Evolutionary conservation across 768 basidiomycete species (phyloP), one percentile per base, ranked within the genome.

Genomic region (Leucocoprinus birnbaumii): DNA sequence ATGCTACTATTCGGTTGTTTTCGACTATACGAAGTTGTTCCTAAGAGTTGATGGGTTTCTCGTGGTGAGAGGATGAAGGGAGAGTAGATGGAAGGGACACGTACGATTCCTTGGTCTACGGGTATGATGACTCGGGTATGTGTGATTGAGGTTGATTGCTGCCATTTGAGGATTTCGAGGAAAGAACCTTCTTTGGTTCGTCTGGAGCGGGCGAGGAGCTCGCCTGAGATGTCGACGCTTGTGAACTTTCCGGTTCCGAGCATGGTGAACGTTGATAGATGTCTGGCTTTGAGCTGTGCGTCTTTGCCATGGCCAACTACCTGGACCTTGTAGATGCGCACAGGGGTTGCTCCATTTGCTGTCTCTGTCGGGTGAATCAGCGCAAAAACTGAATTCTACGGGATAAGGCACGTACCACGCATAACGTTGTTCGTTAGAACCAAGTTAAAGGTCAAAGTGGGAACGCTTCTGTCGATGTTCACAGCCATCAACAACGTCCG

Each of bases 61-160:
- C n/a, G n/a, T n/a, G n/a, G 9, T 22, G 34, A 16, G 19, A 43
- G 38, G n/a, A 3, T 16, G 6, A 5, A 31, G 31, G 31, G 34
- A 9, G 22, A n/a, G 10, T 41, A 8, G 13, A n/a, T 2, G 2
- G 37, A 14, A 35, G 47, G n/a, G 9, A 18, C 0, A 48, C 54
- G 19, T 22, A 55, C 54, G 18, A 55, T 55, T 19, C 34, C 40
- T 19, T 55, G 54, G 21, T 55, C 48, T 2, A 55, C 41, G 11
- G 54, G 54, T 55, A 55, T 55, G 9, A 38, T 48, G 41, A 55
- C 54, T 48, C 54, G 47, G 25, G 54, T 55, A 25, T 55, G 54
- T 2, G 41, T 49, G 14, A 55, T 49, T 0, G 54, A 55, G 16
- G 54, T 55, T 1, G 54, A 55, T 34, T 55, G 47, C 1, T 42